Evolutionary conservation across 768 basidiomycete species (phyloP).

Genomic region (Chiua virens): DNA sequence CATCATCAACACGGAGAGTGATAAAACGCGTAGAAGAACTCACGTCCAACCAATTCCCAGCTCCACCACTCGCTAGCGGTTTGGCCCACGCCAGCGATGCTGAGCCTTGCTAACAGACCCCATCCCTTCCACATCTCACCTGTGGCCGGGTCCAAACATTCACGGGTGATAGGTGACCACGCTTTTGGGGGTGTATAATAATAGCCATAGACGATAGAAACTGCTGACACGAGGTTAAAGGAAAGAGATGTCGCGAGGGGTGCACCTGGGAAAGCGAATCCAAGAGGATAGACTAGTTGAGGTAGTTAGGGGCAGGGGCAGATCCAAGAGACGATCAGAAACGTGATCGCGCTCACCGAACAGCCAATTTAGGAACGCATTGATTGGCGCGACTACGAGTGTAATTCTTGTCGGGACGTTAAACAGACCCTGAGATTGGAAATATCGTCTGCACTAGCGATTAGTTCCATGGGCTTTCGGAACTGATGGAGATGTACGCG

Average conservation of each 20-base stretch:
- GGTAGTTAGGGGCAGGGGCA: neutral
- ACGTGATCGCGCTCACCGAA: conserved; percentile 57
- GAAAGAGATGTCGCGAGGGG: conserved; percentile 87
- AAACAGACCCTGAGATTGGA: conserved; percentile 88
- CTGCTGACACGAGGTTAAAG: conserved; percentile 77
- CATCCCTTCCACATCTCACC: conserved; percentile 65
- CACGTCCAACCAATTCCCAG: conserved; percentile 79
- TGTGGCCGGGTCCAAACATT: conserved; percentile 47
- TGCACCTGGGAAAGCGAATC: conserved; percentile 89
- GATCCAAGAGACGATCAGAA: neutral
- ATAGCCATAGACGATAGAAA: conserved; percentile 63
- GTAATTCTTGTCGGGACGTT: conserved; percentile 83
- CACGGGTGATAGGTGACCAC: conserved; percentile 53
- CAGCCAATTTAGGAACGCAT: conserved; percentile 77
- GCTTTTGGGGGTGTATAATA: conserved; percentile 66
- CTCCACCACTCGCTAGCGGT: conserved; percentile 96
- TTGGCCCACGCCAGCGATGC: conserved; percentile 80
- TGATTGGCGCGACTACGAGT: conserved; percentile 80
- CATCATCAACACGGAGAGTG: neutral
- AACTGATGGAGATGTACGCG: conserved; percentile 11
- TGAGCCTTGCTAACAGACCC: conserved; percentile 68
- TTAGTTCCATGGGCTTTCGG: neutral
- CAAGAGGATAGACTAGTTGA: conserved; percentile 46
- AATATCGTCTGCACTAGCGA: conserved; percentile 37
- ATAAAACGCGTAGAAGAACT: conserved; percentile 1